A percentile compares a stretch with the other conserved stretches of the same genome.
phyloP scores from a whole-genome alignment of 2,329 filamentous ascomycete species.

The Thielaviopsis punctulata region DNA sequence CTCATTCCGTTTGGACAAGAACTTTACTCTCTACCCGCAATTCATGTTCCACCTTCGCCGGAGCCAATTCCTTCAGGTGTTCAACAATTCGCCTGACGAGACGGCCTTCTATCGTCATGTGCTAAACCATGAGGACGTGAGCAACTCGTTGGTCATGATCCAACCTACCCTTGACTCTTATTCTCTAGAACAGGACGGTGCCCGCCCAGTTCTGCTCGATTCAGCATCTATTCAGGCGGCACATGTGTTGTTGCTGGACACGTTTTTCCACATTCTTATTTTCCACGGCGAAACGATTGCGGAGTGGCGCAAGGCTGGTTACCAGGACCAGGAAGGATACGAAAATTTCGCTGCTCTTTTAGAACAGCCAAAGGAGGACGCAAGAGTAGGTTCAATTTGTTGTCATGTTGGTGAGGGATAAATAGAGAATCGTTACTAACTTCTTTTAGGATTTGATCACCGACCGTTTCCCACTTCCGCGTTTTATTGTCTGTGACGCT shows the following conservation, averaged over 20 bases:
- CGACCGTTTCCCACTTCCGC: conserved; percentile 91
- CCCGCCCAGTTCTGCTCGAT: conserved; percentile 83
- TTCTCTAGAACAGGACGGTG: conserved; percentile 87
- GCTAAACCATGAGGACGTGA: conserved; percentile 89
- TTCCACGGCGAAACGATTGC: conserved; percentile 98
- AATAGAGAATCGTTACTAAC: too few species aligned
- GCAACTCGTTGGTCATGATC: conserved; percentile 96
- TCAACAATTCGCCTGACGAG: conserved; percentile 98
- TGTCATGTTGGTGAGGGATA: background rate
- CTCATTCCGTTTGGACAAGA: conserved; percentile 93
- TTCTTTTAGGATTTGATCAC: conserved; percentile 94
- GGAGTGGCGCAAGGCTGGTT: conserved; percentile 94
- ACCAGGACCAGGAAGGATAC: conserved; percentile 95
- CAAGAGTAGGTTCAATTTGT: conserved; percentile 46
- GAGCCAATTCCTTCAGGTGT: conserved; percentile 95
- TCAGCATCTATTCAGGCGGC: conserved; percentile 91
- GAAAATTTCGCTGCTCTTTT: conserved; percentile 84
- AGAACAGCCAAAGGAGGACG: conserved; percentile 91
- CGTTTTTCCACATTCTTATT: conserved; percentile 98
- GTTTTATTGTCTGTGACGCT: conserved; percentile 98
- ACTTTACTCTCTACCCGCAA: conserved; percentile 95
- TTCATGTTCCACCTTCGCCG: conserved; percentile 99
- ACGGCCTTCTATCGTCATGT: conserved; percentile 98
- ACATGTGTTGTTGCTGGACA: conserved; percentile 86
- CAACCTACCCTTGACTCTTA: conserved; percentile 96